Evolutionary conservation across 208 protist species (phyloP).

Genomic region (Perkinsela sp.): DNA sequence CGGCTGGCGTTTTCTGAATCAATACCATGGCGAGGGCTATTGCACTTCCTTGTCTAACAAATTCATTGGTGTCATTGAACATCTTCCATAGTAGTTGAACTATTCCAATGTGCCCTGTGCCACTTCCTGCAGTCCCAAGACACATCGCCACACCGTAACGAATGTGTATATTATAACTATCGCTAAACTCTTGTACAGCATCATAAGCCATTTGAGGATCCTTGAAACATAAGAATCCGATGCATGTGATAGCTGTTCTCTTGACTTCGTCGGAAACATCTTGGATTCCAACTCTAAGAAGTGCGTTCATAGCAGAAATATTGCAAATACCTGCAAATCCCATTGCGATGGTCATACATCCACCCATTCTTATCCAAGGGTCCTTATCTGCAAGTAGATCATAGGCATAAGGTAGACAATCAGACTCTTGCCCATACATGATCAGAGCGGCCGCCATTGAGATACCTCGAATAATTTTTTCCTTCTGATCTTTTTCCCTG

Average conservation of each 20-base stretch:
- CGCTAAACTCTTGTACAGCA: conserved; percentile 36
- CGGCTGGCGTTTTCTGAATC: conserved; percentile 62
- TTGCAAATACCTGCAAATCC: conserved; percentile 88
- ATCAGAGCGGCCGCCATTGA: conserved; percentile 82
- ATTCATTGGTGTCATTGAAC: conserved; percentile 73
- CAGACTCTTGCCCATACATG: conserved; percentile 81
- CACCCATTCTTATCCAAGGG: conserved; percentile 82
- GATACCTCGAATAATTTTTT: conserved; percentile 94
- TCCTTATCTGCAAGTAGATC: conserved; percentile 70
- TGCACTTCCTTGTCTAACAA: conserved; percentile 85
- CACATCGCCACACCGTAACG: conserved; percentile 87
- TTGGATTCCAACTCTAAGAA: conserved; percentile 84
- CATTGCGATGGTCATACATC: conserved; percentile 81
- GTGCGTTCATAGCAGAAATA: conserved; percentile 60
- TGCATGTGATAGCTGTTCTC: conserved; percentile 80
- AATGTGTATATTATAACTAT: conserved; percentile 95
- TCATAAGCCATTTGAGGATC: conserved; percentile 67
- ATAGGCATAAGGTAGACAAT: conserved; percentile 68
- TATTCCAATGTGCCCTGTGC: conserved; percentile 65
- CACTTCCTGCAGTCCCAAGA: conserved; percentile 85
- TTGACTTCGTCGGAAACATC: conserved; percentile 94
- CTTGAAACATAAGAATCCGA: conserved; percentile 90
- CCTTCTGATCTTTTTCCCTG: conserved; percentile 86
- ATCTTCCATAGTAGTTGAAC: conserved; percentile 77
- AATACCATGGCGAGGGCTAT: conserved; percentile 86